A percentile compares a stretch with the other conserved stretches of the same genome.
Conservation (phyloP, 306 rosid genomes). For the Acmispon strigosus region DNA sequence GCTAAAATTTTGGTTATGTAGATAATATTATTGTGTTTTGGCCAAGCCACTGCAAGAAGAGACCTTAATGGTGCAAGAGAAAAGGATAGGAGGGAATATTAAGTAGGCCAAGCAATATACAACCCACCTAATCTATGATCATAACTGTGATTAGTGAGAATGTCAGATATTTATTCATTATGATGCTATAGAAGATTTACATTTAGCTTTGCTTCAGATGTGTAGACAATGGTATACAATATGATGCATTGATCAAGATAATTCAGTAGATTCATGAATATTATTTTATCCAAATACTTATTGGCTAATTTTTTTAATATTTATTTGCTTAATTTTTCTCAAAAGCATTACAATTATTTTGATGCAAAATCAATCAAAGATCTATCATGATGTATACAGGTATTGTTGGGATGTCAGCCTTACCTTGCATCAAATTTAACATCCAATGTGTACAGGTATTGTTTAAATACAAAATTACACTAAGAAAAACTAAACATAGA, state of each 20-base stretch:
- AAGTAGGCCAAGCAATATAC: slow-evolving; percentile 39
- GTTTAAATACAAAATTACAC: not conserved
- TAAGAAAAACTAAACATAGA: not conserved
- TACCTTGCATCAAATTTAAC: not conserved
- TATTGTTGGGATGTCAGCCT: slow-evolving; percentile 20
- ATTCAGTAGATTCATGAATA: slow-evolving; percentile 4
- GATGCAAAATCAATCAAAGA: slow-evolving; percentile 12
- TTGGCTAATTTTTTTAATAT: not conserved
- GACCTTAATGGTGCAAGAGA: slow-evolving; percentile 11
- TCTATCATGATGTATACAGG: slow-evolving; percentile 12
- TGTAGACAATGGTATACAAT: not conserved
- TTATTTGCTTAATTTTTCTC: not conserved
- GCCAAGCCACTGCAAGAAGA: slow-evolving; percentile 13
- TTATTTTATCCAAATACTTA: not conserved
- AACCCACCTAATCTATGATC: slow-evolving; percentile 29
- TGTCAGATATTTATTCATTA: slow-evolving; percentile 5
- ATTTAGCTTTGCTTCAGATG: not conserved
- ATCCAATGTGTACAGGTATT: not conserved
- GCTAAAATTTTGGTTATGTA: not conserved
- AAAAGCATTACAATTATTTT: not conserved
- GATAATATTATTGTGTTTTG: slow-evolving; percentile 21
- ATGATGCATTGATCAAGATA: not conserved
- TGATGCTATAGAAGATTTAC: not conserved
- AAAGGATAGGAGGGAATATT: slow-evolving; percentile 13
- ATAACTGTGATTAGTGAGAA: not conserved